Base-by-base conservation (phyloP, 1,284 basidiomycete genomes). In the Heliocybe sulcata region DNA sequence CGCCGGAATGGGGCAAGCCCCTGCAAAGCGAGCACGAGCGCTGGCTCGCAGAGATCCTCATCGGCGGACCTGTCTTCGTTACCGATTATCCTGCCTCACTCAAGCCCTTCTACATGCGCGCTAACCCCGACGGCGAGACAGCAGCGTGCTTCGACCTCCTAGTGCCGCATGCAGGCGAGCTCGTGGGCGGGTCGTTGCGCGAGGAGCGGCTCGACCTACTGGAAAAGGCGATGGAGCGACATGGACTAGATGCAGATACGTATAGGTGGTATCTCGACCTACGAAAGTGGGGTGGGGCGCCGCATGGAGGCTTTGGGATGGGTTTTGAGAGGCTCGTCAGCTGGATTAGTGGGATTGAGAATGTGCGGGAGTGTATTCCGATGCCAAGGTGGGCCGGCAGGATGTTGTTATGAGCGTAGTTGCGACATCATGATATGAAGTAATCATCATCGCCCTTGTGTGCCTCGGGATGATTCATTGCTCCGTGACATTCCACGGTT, bases 81-180 rank as follows among this genome's bases (percentile, higher is more conserved):
- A 92, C 87, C 2, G 84, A 96, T 67, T 99, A 98, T 67, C 96
- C 96, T 0, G 71, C 76, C 1, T 31, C 62, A 0, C 69, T 91
- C 59, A 99, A 99, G 69, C 93, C 97, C 8, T 99, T 98, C 72
- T 99, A 99, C 73, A 98, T 98, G 97, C 85, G 90, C 31, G 64
- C 67, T 35, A 88, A 87, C 65, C 64, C 65, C 52, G 67, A 69
- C 45, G 67, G 64, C n/a, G 62, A 66, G 54, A 95, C 92, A 1
- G 93, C 92, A 2, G 92, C 89, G 10, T 98, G 95, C 71, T 98
- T 99, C 65, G 96, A 99, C 68, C 78, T 99, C 22, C 80, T 99
- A 52, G 83, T 98, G 11, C 97, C 96, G 0, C 71, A 79, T 11
- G 72, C 95, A 0, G 96, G 96, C 6, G 96, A 99, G 71, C 78